phyloP scores from a whole-genome alignment of 2,329 filamentous ascomycete species.

The Pseudofabraea citricarpa region DNA sequence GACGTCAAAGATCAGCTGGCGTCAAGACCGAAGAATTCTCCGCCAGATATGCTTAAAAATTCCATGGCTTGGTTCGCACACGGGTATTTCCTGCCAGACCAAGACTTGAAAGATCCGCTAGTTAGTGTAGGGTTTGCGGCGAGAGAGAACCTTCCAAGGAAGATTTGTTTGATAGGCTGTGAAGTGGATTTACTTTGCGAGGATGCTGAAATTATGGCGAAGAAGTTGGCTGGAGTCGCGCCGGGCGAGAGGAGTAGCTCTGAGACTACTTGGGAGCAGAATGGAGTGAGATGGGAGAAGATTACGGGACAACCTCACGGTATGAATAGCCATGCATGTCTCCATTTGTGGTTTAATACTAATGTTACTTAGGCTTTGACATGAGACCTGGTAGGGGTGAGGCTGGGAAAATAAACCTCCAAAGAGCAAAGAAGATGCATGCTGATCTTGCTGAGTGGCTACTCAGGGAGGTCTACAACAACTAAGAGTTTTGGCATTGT shows the following conservation, averaged over 20 bases:
- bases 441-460: neutral
- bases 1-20: slow-evolving; percentile 21
- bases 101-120: slow-evolving; percentile 12
- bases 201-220: slow-evolving; percentile 10
- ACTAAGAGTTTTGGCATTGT: no score
- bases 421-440: neutral
- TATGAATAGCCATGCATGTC: neutral
- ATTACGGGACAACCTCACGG: slow-evolving; percentile 5
- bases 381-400: neutral
- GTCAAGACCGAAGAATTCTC: slow-evolving; percentile 15
- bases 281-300: slow-evolving; percentile 7
- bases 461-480: neutral
- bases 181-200: slow-evolving; percentile 14
- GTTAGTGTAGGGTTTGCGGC: slow-evolving; percentile 11
- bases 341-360: no score
- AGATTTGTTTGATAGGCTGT: slow-evolving; percentile 14
- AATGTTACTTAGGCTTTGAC: neutral
- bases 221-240: slow-evolving; percentile 11
- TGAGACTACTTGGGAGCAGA: slow-evolving; percentile 2
- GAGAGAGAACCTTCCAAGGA: slow-evolving; percentile 12
- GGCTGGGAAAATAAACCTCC: neutral
- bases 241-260: neutral
- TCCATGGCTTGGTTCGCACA: slow-evolving; percentile 7
- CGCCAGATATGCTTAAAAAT: neutral
- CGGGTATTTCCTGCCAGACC: slow-evolving; percentile 12